Evolutionary conservation across 441 rosid species (phyloP).

Genomic region (Populus trichocarpa): DNA sequence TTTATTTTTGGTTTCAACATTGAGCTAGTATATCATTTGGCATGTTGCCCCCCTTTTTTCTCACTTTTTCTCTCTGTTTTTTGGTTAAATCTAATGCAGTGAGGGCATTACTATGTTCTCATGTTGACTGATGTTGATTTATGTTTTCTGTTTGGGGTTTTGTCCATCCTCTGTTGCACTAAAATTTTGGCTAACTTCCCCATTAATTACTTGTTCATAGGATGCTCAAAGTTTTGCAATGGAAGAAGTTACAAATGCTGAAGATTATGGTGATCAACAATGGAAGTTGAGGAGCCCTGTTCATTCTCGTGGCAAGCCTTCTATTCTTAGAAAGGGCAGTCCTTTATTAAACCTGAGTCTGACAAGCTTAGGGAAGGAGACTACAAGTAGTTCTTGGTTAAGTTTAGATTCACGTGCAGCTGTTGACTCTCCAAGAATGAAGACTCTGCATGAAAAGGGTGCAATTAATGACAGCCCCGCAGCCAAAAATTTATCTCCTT

Average conservation of each 20-base stretch:
- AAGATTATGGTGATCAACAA: conserved; percentile 33
- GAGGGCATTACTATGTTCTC: neutral
- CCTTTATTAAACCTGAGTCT: conserved; percentile 35
- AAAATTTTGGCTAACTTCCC: neutral
- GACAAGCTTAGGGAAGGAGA: conserved; percentile 39
- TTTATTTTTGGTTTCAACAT: neutral
- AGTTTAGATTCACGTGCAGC: conserved; percentile 63
- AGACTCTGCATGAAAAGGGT: conserved; percentile 34
- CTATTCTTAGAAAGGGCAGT: conserved; percentile 21
- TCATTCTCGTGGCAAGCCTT: conserved; percentile 13
- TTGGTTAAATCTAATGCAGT: neutral
- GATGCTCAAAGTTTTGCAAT: conserved; percentile 30
- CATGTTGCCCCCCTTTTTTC: neutral
- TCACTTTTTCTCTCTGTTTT: neutral
- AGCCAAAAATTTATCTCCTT: conserved; percentile 24
- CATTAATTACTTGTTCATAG: conserved; percentile 32
- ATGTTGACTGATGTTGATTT: neutral
- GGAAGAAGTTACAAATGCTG: conserved; percentile 29
- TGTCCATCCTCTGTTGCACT: too few species aligned
- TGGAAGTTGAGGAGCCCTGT: conserved; percentile 12
- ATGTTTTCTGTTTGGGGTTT: neutral
- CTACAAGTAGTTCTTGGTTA: conserved; percentile 62
- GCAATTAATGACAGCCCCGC: conserved; percentile 20
- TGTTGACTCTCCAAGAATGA: conserved; percentile 26
- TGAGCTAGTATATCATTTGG: too few species aligned